Conservation (phyloP, 805 yeast species). For the Kodamaea leandrae region DNA sequence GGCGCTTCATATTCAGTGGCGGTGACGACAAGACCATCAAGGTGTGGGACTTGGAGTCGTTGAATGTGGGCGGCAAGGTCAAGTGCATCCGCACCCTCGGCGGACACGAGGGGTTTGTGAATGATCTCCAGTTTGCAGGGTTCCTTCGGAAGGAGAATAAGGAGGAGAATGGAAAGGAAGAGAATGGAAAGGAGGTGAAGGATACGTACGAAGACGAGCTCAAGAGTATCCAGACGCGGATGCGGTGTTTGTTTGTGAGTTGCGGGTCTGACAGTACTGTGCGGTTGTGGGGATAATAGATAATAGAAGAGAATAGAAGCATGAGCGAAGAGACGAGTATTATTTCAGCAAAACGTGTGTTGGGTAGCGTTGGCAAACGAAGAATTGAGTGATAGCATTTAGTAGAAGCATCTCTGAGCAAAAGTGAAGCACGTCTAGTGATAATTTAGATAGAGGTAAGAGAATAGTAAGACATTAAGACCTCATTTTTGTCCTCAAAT, state of each 20-base stretch:
- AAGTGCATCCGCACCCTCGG: slow-evolving; percentile 45
- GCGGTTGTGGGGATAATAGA: slow-evolving; percentile 49
- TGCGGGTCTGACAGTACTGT: slow-evolving; percentile 61
- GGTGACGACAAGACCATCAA: slow-evolving; percentile 77
- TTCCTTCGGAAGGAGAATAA: slow-evolving; percentile 24
- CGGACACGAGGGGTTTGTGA: slow-evolving; percentile 77
- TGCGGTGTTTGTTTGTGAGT: slow-evolving; percentile 63
- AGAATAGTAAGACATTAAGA: too few relatives aligned
- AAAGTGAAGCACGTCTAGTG: too few relatives aligned
- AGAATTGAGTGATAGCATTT: too few relatives aligned
- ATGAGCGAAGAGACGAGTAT: too few relatives aligned
- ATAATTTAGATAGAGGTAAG: too few relatives aligned
- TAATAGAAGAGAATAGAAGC: not conserved
- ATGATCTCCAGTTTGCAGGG: slow-evolving; percentile 54
- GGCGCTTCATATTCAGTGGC: slow-evolving; percentile 63
- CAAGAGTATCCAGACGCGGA: slow-evolving; percentile 38
- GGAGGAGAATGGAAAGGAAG: slow-evolving; percentile 11
- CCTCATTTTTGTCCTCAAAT: too few relatives aligned
- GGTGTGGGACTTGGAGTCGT: slow-evolving; percentile 66
- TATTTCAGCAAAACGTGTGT: too few relatives aligned
- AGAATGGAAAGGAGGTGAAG: slow-evolving; percentile 7
- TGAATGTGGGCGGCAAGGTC: slow-evolving; percentile 43
- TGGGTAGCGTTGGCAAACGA: too few relatives aligned
- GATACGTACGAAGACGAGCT: slow-evolving; percentile 18
- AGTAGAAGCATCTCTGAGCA: too few relatives aligned